Base-by-base conservation (phyloP, 2,329 filamentous ascomycete species). In the Tolypocladium ophioglossoides region DNA sequence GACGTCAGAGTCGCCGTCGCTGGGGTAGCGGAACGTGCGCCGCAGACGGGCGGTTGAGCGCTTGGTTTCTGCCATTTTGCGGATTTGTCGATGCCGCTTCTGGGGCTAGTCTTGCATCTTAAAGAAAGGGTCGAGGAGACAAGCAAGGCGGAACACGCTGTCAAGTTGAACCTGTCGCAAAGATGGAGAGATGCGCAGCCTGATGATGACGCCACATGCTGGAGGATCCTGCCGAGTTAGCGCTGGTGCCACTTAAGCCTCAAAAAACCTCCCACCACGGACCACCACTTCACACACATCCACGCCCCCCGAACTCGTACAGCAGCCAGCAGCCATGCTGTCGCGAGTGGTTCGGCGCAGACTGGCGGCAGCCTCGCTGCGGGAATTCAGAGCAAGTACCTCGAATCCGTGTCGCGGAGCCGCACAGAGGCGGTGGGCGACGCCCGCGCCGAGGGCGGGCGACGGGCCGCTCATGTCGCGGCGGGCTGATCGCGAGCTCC, bases 1-100 rank as follows among this genome's bases (percentile, higher is more conserved):
- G 27, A 68, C 70, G 66, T 78, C 75, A 38, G 79, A 75, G 52
- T 68, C 67, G 60, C 76, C 74, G 55, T 78, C 76, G 62, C 86
- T 83, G 54, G 86, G 86, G 71, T 92, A 94, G 57, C 79, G 81
- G 71, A 95, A 94, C 10, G 87, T 86, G 63, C 80, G 86, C 63
- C 91, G 85, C 47, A 94, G 74, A 58, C 87, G 84, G 52, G 87
- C 74, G 41, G 70, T 69, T 0, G 74, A 62, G 53, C 58, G 57
- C 32, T 51, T 58, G n/a, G 59, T 49, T 44, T 60, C 56, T 2
- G 63, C 56, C 65, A 68, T 70, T 10, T 16, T 2, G 44, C 2
- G 24, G 44, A 10, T 6, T 32, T 24, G 9, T 47, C 16, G 44
- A 47, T 16, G 27, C 24, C 16, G 20, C 39, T 41, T 20, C 39